Conservation (phyloP, 805 yeast genomes). For the Barnettozyma salicaria region DNA sequence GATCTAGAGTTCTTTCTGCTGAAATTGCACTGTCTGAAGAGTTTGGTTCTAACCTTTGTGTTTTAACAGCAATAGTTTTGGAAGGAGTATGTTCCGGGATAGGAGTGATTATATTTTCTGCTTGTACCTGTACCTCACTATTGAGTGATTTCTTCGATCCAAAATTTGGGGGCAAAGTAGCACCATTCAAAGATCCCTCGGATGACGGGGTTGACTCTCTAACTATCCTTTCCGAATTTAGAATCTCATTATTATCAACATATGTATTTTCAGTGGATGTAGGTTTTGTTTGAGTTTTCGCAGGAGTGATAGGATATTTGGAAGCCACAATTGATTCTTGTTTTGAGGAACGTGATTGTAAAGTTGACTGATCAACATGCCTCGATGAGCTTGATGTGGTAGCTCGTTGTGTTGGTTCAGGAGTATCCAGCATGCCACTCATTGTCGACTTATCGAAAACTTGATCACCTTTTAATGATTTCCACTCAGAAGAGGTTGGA, state of each 20-base stretch:
- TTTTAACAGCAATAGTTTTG: neutral
- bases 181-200: slow-evolving; percentile 12
- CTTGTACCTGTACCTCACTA: neutral
- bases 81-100: neutral
- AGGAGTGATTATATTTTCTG: neutral
- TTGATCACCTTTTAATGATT: slow-evolving; percentile 6
- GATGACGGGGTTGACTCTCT: slow-evolving; percentile 4
- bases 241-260: no score
- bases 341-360: slow-evolving; percentile 7
- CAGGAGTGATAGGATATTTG: slow-evolving; percentile 8
- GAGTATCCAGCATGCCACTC: no score
- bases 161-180: slow-evolving; percentile 23
- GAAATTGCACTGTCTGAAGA: no score
- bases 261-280: neutral
- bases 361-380: slow-evolving; percentile 3
- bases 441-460: slow-evolving; percentile 13
- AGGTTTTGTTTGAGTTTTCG: slow-evolving; percentile 3
- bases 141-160: slow-evolving; percentile 17
- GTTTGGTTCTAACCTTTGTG: slow-evolving; percentile 8
- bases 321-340: slow-evolving; percentile 18
- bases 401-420: neutral
- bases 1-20: slow-evolving; percentile 10
- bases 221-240: no score
- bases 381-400: slow-evolving; percentile 5
- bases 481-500: slow-evolving; percentile 15